These are phyloP conservation scores for Linnemannia schmuckeri DNA, from an alignment of 192 early-diverging fungal genomes.

Conservation along the genomic window DNA sequence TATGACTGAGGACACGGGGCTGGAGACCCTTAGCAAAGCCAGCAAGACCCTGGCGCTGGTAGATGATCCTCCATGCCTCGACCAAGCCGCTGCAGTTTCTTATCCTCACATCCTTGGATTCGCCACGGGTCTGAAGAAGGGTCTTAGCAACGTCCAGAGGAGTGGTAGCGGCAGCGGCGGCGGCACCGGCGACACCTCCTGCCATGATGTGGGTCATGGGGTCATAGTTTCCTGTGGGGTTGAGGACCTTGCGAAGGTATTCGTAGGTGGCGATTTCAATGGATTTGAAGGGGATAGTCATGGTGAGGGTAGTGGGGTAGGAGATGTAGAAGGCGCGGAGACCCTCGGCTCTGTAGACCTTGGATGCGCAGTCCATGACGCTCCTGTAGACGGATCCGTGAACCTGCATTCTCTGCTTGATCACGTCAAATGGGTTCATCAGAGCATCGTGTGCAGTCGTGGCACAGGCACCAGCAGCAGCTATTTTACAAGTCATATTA, in stretches of 20 bases:
- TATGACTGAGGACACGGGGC: slow-evolving; percentile 90
- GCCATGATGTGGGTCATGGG: slow-evolving; percentile 89
- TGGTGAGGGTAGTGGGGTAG: slow-evolving; percentile 92
- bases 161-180: slow-evolving; percentile 90
- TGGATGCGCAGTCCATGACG: slow-evolving; percentile 77
- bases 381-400: slow-evolving; percentile 77
- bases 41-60: slow-evolving; percentile 75
- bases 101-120: slow-evolving; percentile 79
- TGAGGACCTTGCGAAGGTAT: slow-evolving; percentile 84
- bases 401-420: slow-evolving; percentile 98
- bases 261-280: slow-evolving; percentile 96
- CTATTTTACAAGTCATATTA: slow-evolving; percentile 49
- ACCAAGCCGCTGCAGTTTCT: slow-evolving; percentile 78
- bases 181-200: slow-evolving; percentile 90
- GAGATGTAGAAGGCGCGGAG: slow-evolving; percentile 92
- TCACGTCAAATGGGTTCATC: slow-evolving; percentile 97
- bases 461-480: slow-evolving; percentile 91
- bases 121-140: slow-evolving; percentile 91
- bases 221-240: slow-evolving; percentile 86
- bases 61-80: slow-evolving; percentile 82
- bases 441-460: slow-evolving; percentile 90
- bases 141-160: slow-evolving; percentile 97
- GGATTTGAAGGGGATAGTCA: slow-evolving; percentile 96
- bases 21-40: slow-evolving; percentile 87
- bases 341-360: slow-evolving; percentile 84